phyloP scores from a whole-genome alignment of 805 yeast species.

The Wickerhamomyces ciferrii region DNA sequence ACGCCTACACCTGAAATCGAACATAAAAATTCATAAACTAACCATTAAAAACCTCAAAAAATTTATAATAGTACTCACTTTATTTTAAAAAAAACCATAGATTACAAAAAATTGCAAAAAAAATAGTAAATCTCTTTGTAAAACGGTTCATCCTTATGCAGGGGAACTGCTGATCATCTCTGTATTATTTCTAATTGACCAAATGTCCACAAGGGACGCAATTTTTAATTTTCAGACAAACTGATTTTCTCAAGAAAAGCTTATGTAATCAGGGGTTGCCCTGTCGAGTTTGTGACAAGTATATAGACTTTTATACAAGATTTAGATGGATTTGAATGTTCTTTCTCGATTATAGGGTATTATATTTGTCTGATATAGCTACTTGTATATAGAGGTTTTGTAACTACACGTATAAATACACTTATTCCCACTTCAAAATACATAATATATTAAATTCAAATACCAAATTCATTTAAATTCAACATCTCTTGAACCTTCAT shows the following conservation, averaged over 20 bases:
- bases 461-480: slow-evolving; percentile 3
- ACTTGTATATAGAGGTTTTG: too few relatives aligned
- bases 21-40: too few relatives aligned
- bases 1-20: too few relatives aligned
- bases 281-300: neutral
- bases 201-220: slow-evolving; percentile 69
- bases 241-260: neutral
- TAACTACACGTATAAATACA: too few relatives aligned
- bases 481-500: slow-evolving; percentile 26
- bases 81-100: neutral
- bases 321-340: too few relatives aligned
- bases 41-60: neutral
- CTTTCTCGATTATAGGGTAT: too few relatives aligned
- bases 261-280: neutral
- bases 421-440: too few relatives aligned
- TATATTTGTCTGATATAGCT: too few relatives aligned
- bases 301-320: too few relatives aligned
- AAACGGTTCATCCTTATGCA: slow-evolving; percentile 99
- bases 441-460: too few relatives aligned
- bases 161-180: slow-evolving; percentile 99
- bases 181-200: slow-evolving; percentile 99
- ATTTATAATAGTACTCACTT: neutral
- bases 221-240: too few relatives aligned
- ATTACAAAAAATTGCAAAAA: slow-evolving; percentile 40
- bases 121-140: slow-evolving; percentile 96